phyloP scores from a whole-genome alignment of 305 asterid genomes.

The Withania somnifera region DNA sequence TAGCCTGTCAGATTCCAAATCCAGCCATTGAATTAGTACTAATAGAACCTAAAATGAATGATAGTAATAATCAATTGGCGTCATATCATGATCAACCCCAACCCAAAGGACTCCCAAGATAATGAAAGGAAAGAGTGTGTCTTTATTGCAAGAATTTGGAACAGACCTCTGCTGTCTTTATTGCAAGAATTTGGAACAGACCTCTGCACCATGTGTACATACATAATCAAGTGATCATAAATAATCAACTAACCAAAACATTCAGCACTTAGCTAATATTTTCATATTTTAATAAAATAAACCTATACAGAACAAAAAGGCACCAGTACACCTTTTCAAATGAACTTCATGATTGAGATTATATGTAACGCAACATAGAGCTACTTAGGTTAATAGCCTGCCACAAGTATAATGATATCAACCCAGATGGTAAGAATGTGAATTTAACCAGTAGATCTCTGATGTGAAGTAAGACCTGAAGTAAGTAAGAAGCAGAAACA shows the following conservation, averaged over 20 bases:
- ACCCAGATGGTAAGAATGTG: not conserved
- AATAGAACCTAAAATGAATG: not conserved
- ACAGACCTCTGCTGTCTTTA: not conserved
- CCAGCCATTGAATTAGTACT: not conserved
- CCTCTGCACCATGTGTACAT: not conserved
- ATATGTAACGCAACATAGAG: not conserved
- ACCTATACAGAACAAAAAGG: not conserved
- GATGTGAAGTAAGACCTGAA: not conserved
- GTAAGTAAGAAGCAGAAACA: not conserved
- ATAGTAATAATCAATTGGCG: not conserved
- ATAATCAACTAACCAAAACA: not conserved
- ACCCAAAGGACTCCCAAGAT: not conserved
- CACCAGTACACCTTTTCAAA: not conserved
- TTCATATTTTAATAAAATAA: not conserved
- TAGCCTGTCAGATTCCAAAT: constrained; percentile 41
- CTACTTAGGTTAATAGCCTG: not conserved
- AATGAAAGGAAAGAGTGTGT: not conserved
- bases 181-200: not conserved
- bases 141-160: not conserved
- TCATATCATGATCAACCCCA: not conserved
- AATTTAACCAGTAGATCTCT: not conserved
- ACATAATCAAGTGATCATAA: not conserved
- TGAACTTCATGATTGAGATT: not conserved
- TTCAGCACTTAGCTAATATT: not conserved
- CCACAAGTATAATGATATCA: not conserved